Evolutionary conservation across 352 stramenopile genomes (phyloP).

Genomic region (Phytophthora vignae): DNA sequence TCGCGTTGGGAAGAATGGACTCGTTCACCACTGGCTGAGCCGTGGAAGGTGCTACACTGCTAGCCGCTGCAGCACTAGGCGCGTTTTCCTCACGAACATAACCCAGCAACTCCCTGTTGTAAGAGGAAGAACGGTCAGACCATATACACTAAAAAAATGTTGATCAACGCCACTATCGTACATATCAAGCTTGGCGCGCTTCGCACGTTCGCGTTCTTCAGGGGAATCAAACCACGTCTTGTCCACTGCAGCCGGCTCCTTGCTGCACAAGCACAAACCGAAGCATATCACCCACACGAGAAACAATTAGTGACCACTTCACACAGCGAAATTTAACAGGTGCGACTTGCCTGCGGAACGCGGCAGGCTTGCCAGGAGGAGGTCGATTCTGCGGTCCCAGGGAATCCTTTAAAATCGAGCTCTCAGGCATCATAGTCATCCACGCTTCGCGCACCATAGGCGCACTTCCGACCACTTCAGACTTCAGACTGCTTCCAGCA

Average conservation of each 20-base stretch:
- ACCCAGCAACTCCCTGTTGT: constrained; percentile 73
- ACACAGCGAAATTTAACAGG: background rate
- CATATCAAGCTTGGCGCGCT: constrained; percentile 86
- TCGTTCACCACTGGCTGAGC: constrained; percentile 52
- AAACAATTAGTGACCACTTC: constrained; percentile 2
- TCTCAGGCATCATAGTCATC: constrained; percentile 89
- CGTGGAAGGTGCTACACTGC: constrained; percentile 18
- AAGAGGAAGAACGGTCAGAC: constrained; percentile 15
- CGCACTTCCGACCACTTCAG: constrained; percentile 19
- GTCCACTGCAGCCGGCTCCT: constrained; percentile 78
- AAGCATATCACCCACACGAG: constrained; percentile 8
- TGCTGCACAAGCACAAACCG: constrained; percentile 43
- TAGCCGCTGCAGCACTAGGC: constrained; percentile 28
- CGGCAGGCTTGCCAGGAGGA: constrained; percentile 57
- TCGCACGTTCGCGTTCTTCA: constrained; percentile 81
- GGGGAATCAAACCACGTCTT: constrained; percentile 85
- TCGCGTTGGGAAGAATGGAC: constrained; percentile 72
- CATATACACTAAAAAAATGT: background rate
- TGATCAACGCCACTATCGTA: constrained; percentile 32
- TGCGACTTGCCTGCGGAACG: constrained; percentile 59
- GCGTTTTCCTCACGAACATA: constrained; percentile 84
- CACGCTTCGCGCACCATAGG: constrained; percentile 68
- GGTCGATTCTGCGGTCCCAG: constrained; percentile 64
- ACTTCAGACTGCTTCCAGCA: constrained; percentile 14
- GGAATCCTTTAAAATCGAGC: constrained; percentile 76